Conservation (phyloP, 2,329 filamentous ascomycete genomes). For the Nigrospora oryzae region DNA sequence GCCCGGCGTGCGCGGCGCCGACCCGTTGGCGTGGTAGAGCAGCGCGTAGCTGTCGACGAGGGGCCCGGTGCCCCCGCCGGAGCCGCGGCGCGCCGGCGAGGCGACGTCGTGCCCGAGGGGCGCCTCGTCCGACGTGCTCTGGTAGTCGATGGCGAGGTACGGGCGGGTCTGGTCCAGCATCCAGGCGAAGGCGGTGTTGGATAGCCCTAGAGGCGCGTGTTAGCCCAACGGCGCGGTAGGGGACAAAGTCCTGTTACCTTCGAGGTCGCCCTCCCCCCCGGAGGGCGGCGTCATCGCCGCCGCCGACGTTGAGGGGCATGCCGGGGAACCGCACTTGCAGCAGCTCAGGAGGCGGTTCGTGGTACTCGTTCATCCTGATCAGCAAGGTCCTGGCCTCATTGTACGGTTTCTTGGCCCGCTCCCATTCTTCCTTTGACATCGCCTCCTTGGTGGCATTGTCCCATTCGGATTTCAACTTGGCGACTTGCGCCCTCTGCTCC, state of each 20-base stretch:
- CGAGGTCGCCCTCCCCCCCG: neutral
- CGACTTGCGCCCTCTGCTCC: neutral
- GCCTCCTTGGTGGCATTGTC: neutral
- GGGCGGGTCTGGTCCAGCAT: neutral
- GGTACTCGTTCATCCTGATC: constrained; percentile 3
- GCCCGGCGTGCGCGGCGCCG: too few species aligned
- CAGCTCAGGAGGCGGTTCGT: constrained; percentile 16
- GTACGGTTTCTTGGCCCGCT: neutral
- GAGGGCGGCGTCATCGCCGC: constrained; percentile 22
- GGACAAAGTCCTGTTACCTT: neutral
- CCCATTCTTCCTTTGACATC: neutral
- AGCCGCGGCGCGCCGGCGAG: too few species aligned
- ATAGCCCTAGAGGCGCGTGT: neutral
- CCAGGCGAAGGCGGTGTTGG: neutral
- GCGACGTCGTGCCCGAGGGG: too few species aligned
- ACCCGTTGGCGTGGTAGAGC: too few species aligned
- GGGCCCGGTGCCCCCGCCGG: too few species aligned
- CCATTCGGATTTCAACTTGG: neutral
- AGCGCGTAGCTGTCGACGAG: too few species aligned
- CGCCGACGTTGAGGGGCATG: constrained; percentile 41
- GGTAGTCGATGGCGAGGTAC: neutral
- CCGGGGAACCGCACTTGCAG: constrained; percentile 48
- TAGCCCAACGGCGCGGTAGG: neutral
- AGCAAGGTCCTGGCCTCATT: neutral
- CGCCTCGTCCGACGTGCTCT: too few species aligned